Evolutionary conservation across 164 flowering plant species (phyloP), one percentile per base, ranked within the genome.

Genomic region (Pachysandra terminalis): DNA sequence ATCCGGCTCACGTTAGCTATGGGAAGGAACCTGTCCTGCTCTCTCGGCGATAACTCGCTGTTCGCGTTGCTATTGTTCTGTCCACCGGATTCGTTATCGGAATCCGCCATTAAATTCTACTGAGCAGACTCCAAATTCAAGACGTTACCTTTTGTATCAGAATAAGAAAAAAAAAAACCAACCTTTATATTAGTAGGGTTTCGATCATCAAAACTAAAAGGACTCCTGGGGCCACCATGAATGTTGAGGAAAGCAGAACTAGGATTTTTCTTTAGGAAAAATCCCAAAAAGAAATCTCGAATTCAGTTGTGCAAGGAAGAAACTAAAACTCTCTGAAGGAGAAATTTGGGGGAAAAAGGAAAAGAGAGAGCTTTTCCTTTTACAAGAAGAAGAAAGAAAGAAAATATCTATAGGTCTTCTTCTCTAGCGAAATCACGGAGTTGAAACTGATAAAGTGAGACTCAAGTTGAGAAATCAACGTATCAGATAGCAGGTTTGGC

Each of bases 1-100:
- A 85, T 85, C 56, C 89, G 59, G 72, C 89, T 81, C 71, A 85
- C 89, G 80, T 83, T 85, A 9, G 89, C 86, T 37, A 85, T 83
- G 9, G 89, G 89, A 1, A 85, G 68, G 66, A 85, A 81, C 71
- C 85, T 64, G 78, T 85, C 86, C 48, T 83, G 89, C 68, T 85
- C 86, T 14, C 80, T 54, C n/a, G 75, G 84, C 35, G 87, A 85
- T 37, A 74, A 73, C 66, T 81, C 84, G 61, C 71, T 72, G 73
- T 40, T 60, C 4, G 59, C 73, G 26, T 35, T 64, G 56, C 22
- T 8, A 62, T 56, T 63, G 59, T 70, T 66, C n/a, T 71, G 74
- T 0, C 73, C 85, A 0, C 81, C 85, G 17, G 86, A 83, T 10
- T 83, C 86, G 59, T 81, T 83, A 70, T 85, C 86, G 5, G 86